Evolutionary conservation across 2,329 filamentous ascomycete genomes (phyloP), one percentile per base, ranked within the genome.

Genomic region (Parafenestella ontariensis): DNA sequence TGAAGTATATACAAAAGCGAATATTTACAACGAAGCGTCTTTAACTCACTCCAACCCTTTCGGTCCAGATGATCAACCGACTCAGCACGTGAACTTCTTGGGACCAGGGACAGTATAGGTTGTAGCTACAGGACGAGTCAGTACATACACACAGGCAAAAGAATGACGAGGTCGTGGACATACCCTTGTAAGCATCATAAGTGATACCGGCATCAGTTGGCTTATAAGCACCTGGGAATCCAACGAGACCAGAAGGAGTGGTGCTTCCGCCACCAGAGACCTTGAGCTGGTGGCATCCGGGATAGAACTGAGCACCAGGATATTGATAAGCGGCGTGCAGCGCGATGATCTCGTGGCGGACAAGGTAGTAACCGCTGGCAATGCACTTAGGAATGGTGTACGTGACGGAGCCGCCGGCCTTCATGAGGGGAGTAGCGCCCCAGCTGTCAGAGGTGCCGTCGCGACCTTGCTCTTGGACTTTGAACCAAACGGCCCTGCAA

Each of bases 301-400:
- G 83, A 63, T 86, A 86, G 69, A 85, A 81, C 62, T 86, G 83
- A 1, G 80, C 82, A 17, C 83, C 83, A 0, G 82, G 82, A 61
- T 84, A 83, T 5, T 68, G 40, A 51, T 71, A 79, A 1, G 75
- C 70, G 3, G 81, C 61, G 69, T 85, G 83, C 46, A 86, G 77
- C 3, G 83, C 83, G 55, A 85, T 81, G 64, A 83, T 80, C 69
- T 86, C 83, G 62, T 86, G 83, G 44, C 83, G 82, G 21, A 86
- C 82, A 49, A 86, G 80, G 70, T 86, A 85, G 76, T 82, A 82
- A 1, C 83, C 83, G 0, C 79, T 71, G 39, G 78, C 74, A 34
- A 86, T 75, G 71, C 81, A 84, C 13, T 74, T 73, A 3, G 83
- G 83, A 59, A 86, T 82, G n/a, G 79, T 83, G 75, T 85, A 86